These are phyloP conservation scores for Alternaria atra DNA, from an alignment of 2,329 filamentous ascomycete species.

Conservation along the genomic window DNA sequence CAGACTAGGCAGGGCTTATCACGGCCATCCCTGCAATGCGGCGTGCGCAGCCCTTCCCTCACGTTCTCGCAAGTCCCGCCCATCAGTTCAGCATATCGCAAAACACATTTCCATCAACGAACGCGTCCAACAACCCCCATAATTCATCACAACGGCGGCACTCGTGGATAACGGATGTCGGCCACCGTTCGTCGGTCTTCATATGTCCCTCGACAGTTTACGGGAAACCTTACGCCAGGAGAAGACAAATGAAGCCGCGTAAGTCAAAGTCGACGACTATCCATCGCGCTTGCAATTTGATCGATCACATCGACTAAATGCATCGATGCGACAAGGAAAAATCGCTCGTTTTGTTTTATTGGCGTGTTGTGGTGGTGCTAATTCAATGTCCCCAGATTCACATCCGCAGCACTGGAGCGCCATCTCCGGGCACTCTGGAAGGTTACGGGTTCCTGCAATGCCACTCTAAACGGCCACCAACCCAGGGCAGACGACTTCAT, in stretches of 20 bases:
- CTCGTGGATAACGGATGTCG: conserved; percentile 60
- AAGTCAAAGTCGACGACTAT: conserved; percentile 41
- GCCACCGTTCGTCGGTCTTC: conserved; percentile 51
- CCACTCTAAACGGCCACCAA: conserved; percentile 64
- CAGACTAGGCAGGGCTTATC: conserved; percentile 39
- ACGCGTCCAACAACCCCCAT: conserved; percentile 35
- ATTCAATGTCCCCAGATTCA: conserved; percentile 73
- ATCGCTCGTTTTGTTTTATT: conserved; percentile 52
- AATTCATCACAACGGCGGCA: conserved; percentile 53
- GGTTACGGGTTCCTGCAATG: conserved; percentile 64
- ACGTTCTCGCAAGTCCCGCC: conserved; percentile 37
- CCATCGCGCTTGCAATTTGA: conserved; percentile 28
- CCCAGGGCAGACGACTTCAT: conserved; percentile 64
- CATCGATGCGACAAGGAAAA: conserved; percentile 51
- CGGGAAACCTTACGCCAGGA: conserved; percentile 52
- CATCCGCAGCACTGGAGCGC: conserved; percentile 66
- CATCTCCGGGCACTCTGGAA: conserved; percentile 88
- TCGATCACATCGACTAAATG: conserved; percentile 22
- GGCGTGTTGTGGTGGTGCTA: conserved; percentile 48
- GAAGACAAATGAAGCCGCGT: conserved; percentile 57
- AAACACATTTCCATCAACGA: conserved; percentile 48
- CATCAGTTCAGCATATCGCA: conserved; percentile 41
- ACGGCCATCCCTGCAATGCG: conserved; percentile 22
- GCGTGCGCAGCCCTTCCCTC: conserved; percentile 33
- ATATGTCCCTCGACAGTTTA: conserved; percentile 60